These are phyloP conservation scores for Spergularia bocconei DNA, from an alignment of 148 eudicot genomes.

Conservation along the genomic window DNA sequence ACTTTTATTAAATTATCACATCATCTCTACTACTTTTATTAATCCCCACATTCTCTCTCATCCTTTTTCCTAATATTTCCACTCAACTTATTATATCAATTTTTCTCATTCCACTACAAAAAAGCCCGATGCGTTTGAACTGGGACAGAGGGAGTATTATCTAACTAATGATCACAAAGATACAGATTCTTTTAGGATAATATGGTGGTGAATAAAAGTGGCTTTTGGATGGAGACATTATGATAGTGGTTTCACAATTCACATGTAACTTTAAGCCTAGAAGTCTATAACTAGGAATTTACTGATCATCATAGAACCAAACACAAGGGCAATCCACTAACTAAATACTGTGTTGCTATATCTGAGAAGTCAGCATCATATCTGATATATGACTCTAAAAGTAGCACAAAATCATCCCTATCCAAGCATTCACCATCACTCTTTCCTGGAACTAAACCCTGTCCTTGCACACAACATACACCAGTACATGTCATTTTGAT, in stretches of 20 bases:
- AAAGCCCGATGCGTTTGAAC: too few relatives aligned
- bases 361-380: not conserved
- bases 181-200: not conserved
- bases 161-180: too few relatives aligned
- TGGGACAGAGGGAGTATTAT: too few relatives aligned
- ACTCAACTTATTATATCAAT: too few relatives aligned
- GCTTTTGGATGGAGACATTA: not conserved
- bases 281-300: too few relatives aligned
- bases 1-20: too few relatives aligned
- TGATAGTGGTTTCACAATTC: not conserved
- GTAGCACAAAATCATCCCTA: not conserved
- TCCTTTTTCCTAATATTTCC: too few relatives aligned
- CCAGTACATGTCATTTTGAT: not conserved
- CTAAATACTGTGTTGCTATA: not conserved
- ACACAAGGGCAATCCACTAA: not conserved
- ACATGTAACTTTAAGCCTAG: too few relatives aligned
- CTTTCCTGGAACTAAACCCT: not conserved
- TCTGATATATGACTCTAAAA: not conserved
- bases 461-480: not conserved
- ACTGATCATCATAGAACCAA: not conserved
- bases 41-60: too few relatives aligned
- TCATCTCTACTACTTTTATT: too few relatives aligned
- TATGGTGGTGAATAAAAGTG: not conserved
- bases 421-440: not conserved
- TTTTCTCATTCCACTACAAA: too few relatives aligned